A percentile compares a stretch with the other conserved stretches of the same genome.
Evolutionary conservation across 257 asterid genomes (phyloP).

Genomic region (Salvia hispanica): DNA sequence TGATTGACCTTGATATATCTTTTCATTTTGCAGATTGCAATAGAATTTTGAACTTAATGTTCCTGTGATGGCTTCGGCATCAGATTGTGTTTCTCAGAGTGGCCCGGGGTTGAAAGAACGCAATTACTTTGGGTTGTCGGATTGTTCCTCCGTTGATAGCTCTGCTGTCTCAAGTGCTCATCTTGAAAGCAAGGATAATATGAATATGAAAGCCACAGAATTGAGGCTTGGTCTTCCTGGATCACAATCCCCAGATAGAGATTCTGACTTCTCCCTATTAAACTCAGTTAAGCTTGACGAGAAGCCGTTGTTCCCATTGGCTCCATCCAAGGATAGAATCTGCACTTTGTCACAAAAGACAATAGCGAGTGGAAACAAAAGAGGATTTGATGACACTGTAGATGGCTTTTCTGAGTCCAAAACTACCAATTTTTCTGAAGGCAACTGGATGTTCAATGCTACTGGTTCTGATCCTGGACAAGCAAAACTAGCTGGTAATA

Average conservation of each 20-base stretch:
- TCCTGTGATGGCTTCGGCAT: slow-evolving; percentile 55
- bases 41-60: slow-evolving; percentile 34
- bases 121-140: slow-evolving; percentile 72
- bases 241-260: slow-evolving; percentile 75
- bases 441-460: slow-evolving; percentile 66
- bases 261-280: slow-evolving; percentile 39
- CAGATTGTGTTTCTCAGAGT: slow-evolving; percentile 46
- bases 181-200: slow-evolving; percentile 47
- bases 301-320: slow-evolving; percentile 71
- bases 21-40: slow-evolving; percentile 34
- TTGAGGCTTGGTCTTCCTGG: slow-evolving; percentile 93
- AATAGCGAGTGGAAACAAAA: slow-evolving; percentile 67
- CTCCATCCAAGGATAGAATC: slow-evolving; percentile 62
- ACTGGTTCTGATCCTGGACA: slow-evolving; percentile 49
- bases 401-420: slow-evolving; percentile 54
- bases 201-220: slow-evolving; percentile 78
- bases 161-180: slow-evolving; percentile 37
- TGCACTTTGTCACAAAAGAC: slow-evolving; percentile 51
- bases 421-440: slow-evolving; percentile 44
- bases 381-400: slow-evolving; percentile 73
- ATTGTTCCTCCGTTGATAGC: slow-evolving; percentile 75
- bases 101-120: slow-evolving; percentile 58
- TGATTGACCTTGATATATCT: not conserved
- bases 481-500: slow-evolving; percentile 44
- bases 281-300: slow-evolving; percentile 57